phyloP scores from a whole-genome alignment of 2,329 filamentous ascomycete species.

The Periconia macrospinosa region DNA sequence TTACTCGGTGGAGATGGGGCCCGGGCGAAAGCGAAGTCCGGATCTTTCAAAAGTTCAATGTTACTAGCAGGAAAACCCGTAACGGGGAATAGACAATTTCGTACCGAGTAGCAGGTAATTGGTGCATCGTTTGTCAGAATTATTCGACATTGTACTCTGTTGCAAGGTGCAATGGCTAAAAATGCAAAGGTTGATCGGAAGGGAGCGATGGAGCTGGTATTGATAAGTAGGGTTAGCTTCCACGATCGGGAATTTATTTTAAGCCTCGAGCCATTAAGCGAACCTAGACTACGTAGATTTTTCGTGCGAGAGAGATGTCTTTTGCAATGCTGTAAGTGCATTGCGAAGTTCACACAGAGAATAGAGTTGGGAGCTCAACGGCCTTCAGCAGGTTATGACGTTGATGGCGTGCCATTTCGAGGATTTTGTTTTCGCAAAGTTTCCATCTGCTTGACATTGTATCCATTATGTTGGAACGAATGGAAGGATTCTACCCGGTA shows the following conservation, averaged over 20 bases:
- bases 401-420: too few relatives aligned
- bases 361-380: too few relatives aligned
- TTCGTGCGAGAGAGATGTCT: not conserved
- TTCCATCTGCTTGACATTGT: too few relatives aligned
- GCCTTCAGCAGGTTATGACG: too few relatives aligned
- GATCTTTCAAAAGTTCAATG: not conserved
- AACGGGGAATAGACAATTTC: not conserved
- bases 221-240: not conserved
- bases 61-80: not conserved
- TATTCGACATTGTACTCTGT: too few relatives aligned
- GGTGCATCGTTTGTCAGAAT: not conserved
- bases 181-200: not conserved
- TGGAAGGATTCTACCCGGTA: not conserved
- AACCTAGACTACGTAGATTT: not conserved
- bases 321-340: too few relatives aligned
- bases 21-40: not conserved
- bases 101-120: not conserved
- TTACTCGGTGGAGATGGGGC: not conserved
- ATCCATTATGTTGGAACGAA: too few relatives aligned
- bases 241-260: not conserved
- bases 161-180: not conserved
- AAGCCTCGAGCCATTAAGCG: not conserved
- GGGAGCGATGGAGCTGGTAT: not conserved
- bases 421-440: too few relatives aligned
- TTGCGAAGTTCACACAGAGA: too few relatives aligned